A percentile compares a stretch with the other conserved stretches of the same genome.
Evolutionary conservation across 1,139 yeast genomes (phyloP).

Genomic region (Candida gigantensis): DNA sequence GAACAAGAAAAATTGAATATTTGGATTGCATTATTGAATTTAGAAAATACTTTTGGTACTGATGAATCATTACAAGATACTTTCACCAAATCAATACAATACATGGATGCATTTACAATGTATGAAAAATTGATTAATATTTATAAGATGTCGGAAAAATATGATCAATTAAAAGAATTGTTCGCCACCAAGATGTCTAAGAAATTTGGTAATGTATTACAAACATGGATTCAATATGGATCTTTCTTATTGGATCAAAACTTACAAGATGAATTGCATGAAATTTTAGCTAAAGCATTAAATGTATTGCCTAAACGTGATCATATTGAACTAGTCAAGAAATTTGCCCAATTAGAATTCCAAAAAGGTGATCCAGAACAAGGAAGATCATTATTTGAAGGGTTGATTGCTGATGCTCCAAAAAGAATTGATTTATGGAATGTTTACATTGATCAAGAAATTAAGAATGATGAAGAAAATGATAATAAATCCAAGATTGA

Average conservation of each 20-base stretch:
- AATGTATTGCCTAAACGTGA: slow-evolving; percentile 71
- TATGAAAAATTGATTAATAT: slow-evolving; percentile 79
- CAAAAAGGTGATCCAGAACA: slow-evolving; percentile 87
- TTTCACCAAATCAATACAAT: slow-evolving; percentile 83
- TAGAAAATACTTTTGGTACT: slow-evolving; percentile 92
- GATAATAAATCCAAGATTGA: slow-evolving; percentile 63
- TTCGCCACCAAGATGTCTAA: slow-evolving; percentile 68
- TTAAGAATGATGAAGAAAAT: slow-evolving; percentile 50
- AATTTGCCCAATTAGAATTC: slow-evolving; percentile 88
- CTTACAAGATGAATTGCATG: slow-evolving; percentile 62
- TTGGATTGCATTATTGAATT: slow-evolving; percentile 93
- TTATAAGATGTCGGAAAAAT: slow-evolving; percentile 71
- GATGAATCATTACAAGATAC: slow-evolving; percentile 77
- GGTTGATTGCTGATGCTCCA: slow-evolving; percentile 85
- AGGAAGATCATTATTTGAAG: slow-evolving; percentile 93
- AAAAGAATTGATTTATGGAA: slow-evolving; percentile 94
- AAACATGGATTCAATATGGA: slow-evolving; percentile 81
- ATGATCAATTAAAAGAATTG: slow-evolving; percentile 66
- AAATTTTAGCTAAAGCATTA: slow-evolving; percentile 70
- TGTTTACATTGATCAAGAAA: slow-evolving; percentile 91
- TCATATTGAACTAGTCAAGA: slow-evolving; percentile 80
- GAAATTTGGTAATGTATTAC: slow-evolving; percentile 73
- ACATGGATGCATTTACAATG: slow-evolving; percentile 83
- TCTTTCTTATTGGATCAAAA: slow-evolving; percentile 67
- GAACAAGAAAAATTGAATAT: slow-evolving; percentile 91